A percentile compares a stretch with the other conserved stretches of the same genome.
phyloP scores from a whole-genome alignment of 140 eudicot genomes.

The Stevia rebaudiana region DNA sequence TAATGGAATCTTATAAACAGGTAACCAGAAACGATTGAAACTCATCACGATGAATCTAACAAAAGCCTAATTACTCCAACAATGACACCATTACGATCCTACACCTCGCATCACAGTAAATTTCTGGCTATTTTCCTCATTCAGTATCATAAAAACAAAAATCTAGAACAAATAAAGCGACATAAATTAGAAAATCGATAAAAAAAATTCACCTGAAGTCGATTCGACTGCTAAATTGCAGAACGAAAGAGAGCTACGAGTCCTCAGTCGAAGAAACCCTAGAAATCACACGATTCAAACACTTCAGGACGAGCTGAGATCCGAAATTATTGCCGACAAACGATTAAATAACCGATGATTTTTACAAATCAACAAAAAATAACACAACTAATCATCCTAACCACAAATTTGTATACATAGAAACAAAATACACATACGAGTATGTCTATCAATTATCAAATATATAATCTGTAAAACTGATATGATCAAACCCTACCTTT shows the following conservation, averaged over 20 bases:
- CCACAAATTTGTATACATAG: slow-evolving; percentile 7
- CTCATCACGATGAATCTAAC: not conserved
- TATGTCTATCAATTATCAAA: not conserved
- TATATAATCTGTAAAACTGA: slow-evolving; percentile 13
- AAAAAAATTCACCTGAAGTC: slow-evolving; percentile 17
- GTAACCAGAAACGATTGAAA: slow-evolving; percentile 5
- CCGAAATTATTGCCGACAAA: slow-evolving; percentile 44
- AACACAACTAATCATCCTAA: slow-evolving; percentile 17
- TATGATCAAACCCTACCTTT: slow-evolving; percentile 42
- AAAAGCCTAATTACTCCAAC: slow-evolving; percentile 17
- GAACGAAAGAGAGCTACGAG: slow-evolving; percentile 27
- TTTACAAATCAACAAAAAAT: slow-evolving; percentile 14
- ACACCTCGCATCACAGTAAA: slow-evolving; percentile 9
- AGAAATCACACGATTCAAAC: slow-evolving; percentile 28
- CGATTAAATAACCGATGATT: slow-evolving; percentile 15
- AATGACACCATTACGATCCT: not conserved
- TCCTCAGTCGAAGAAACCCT: slow-evolving; percentile 39
- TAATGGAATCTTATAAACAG: not conserved
- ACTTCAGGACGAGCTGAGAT: slow-evolving; percentile 40
- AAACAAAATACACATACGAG: not conserved
- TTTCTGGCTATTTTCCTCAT: not conserved
- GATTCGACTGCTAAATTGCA: slow-evolving; percentile 30
- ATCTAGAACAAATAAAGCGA: not conserved
- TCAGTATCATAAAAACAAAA: too few relatives aligned
- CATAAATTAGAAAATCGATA: not conserved